Conservation (phyloP, 2,329 filamentous ascomycete genomes). For the Cladosporium sphaerospermum region DNA sequence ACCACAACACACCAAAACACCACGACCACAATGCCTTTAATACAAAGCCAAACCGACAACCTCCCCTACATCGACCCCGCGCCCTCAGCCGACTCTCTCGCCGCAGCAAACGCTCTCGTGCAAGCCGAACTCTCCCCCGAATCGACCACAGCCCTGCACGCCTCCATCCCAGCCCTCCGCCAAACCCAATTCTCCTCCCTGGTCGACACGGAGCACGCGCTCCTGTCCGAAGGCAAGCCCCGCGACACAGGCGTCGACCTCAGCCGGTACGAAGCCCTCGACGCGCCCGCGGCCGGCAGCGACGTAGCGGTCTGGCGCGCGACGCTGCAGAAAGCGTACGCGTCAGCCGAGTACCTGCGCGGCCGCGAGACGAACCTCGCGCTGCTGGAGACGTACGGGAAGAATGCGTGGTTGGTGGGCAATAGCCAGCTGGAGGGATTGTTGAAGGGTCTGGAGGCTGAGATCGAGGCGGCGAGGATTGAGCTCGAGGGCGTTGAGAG, state of each 20-base stretch:
- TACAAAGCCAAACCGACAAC: slow-evolving; percentile 67
- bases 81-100: slow-evolving; percentile 57
- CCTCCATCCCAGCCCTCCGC: slow-evolving; percentile 50
- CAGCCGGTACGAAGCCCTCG: slow-evolving; percentile 74
- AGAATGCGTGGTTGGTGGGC: slow-evolving; percentile 83
- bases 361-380: slow-evolving; percentile 55
- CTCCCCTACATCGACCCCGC: slow-evolving; percentile 79
- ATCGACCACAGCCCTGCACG: slow-evolving; percentile 48
- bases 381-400: slow-evolving; percentile 74
- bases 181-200: slow-evolving; percentile 56
- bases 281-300: slow-evolving; percentile 44
- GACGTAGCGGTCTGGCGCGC: slow-evolving; percentile 44
- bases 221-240: slow-evolving; percentile 50
- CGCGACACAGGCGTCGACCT: slow-evolving; percentile 61
- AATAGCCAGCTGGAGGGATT: slow-evolving; percentile 76
- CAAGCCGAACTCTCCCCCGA: slow-evolving; percentile 54
- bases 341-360: slow-evolving; percentile 52
- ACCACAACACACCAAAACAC: not conserved
- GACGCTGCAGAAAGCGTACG: slow-evolving; percentile 51
- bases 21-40: slow-evolving; percentile 54
- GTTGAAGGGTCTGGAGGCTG: slow-evolving; percentile 62
- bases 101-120: slow-evolving; percentile 64
- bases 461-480: slow-evolving; percentile 61
- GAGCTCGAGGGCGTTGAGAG: slow-evolving; percentile 70
- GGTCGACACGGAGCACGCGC: slow-evolving; percentile 62